These are phyloP conservation scores for Globisporangium paroecandrum DNA, from an alignment of 352 stramenopile species.

Conservation along the genomic window DNA sequence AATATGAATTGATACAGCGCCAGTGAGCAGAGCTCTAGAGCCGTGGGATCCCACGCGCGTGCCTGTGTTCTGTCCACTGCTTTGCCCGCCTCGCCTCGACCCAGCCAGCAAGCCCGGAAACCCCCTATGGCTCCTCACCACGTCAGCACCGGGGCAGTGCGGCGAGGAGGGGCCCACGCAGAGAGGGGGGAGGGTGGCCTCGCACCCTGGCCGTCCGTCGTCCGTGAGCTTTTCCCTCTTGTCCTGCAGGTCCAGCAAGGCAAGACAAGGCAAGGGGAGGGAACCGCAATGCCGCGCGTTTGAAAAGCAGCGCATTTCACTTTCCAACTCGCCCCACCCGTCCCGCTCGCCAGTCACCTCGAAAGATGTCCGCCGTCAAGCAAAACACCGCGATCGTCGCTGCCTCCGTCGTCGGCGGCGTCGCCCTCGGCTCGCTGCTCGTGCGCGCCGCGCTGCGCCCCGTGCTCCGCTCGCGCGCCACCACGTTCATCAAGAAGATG, in stretches of 20 bases:
- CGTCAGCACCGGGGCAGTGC: slow-evolving; percentile 14
- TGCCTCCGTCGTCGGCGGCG: slow-evolving; percentile 53
- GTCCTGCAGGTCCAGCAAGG: neutral
- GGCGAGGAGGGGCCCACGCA: neutral
- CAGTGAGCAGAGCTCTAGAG: neutral
- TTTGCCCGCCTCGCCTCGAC: neutral
- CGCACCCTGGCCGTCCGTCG: neutral
- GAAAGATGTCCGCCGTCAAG: slow-evolving; percentile 41
- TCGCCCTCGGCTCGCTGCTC: slow-evolving; percentile 66
- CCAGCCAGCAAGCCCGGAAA: neutral
- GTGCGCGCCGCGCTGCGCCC: slow-evolving; percentile 65
- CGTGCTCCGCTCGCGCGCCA: slow-evolving; percentile 57
- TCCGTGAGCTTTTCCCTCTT: neutral
- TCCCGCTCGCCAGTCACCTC: slow-evolving; percentile 2
- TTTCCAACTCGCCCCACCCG: slow-evolving; percentile 8
- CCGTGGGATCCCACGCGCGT: neutral
- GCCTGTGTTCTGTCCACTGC: slow-evolving; percentile 12
- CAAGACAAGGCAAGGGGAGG: neutral
- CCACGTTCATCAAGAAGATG: slow-evolving; percentile 82
- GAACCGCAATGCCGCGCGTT: neutral
- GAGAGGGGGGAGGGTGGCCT: slow-evolving; percentile 2
- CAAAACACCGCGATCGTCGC: slow-evolving; percentile 73
- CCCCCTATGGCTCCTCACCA: slow-evolving; percentile 21
- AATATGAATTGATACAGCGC: neutral
- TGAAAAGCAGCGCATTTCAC: neutral